These are phyloP conservation scores for Gossypium ekmanianum DNA, from an alignment of 345 rosid genomes.

Conservation along the genomic window DNA sequence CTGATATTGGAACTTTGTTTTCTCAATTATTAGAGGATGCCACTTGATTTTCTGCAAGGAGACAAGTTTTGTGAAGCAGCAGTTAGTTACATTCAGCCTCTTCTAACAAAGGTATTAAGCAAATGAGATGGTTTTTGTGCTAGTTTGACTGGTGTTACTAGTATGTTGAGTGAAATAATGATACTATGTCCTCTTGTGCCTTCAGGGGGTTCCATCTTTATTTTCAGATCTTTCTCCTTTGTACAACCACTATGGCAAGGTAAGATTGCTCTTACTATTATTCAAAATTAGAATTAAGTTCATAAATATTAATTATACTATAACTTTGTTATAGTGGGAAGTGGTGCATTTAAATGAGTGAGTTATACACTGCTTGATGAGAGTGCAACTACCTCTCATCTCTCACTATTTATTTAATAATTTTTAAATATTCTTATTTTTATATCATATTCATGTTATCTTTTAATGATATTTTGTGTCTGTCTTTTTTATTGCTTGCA, in stretches of 20 bases:
- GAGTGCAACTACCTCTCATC: no score
- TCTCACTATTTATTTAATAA: no score
- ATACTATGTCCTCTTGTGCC: constrained; percentile 15
- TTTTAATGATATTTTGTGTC: no score
- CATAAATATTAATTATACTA: background rate
- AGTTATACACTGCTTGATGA: no score
- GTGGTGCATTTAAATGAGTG: no score
- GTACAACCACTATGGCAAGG: constrained; percentile 82
- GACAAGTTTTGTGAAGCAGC: constrained; percentile 79
- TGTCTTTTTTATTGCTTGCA: no score
- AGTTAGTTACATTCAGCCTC: constrained; percentile 72
- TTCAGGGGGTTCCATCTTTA: constrained; percentile 94
- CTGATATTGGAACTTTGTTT: constrained; percentile 13
- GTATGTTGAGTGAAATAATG: constrained; percentile 12
- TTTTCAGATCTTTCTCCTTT: constrained; percentile 95
- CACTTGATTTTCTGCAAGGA: constrained; percentile 91
- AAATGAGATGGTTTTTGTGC: background rate
- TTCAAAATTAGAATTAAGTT: background rate
- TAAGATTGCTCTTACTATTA: constrained; percentile 30
- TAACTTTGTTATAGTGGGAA: no score
- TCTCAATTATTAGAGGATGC: constrained; percentile 66
- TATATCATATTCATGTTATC: no score
- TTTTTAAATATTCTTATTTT: no score
- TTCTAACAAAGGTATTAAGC: constrained; percentile 66
- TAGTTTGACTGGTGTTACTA: constrained; percentile 8